These are phyloP conservation scores for Sclerotinia spermophila DNA, from an alignment of 2,329 filamentous ascomycete genomes.

Conservation along the genomic window DNA sequence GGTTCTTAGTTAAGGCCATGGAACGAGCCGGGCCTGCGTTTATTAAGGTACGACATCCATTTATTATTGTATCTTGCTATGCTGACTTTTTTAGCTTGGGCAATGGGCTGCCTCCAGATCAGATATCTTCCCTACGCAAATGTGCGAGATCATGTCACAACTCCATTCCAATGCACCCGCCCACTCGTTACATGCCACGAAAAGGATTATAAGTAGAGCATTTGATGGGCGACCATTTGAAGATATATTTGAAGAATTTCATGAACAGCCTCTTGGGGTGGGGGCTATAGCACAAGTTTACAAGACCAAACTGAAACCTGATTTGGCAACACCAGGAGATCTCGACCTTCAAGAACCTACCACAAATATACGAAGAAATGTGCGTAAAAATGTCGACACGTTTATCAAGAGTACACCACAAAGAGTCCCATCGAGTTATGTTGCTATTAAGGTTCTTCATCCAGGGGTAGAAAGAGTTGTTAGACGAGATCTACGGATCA, in stretches of 20 bases:
- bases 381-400: constrained; percentile 78
- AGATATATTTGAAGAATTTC: constrained; percentile 94
- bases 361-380: constrained; percentile 60
- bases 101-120: constrained; percentile 97
- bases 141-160: constrained; percentile 91
- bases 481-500: constrained; percentile 86
- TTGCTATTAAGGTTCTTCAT: constrained; percentile 94
- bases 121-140: constrained; percentile 90
- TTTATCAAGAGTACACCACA: constrained; percentile 83
- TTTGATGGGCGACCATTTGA: constrained; percentile 79
- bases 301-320: constrained; percentile 83
- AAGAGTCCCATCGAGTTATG: constrained; percentile 83
- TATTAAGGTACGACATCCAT: constrained; percentile 69
- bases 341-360: constrained; percentile 51
- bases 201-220: constrained; percentile 72
- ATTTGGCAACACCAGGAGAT: constrained; percentile 63
- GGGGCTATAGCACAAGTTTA: constrained; percentile 98
- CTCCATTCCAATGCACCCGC: constrained; percentile 93
- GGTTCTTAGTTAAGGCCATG: constrained; percentile 82
- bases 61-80: background rate
- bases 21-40: constrained; percentile 92
- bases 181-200: constrained; percentile 78
- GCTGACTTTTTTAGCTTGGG: constrained; percentile 59
- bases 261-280: constrained; percentile 83
- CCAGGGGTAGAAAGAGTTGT: constrained; percentile 87